A percentile compares a stretch with the other conserved stretches of the same genome.
These are phyloP conservation scores for Xylaria curta DNA, from an alignment of 495 filamentous ascomycete species.

Conservation along the genomic window DNA sequence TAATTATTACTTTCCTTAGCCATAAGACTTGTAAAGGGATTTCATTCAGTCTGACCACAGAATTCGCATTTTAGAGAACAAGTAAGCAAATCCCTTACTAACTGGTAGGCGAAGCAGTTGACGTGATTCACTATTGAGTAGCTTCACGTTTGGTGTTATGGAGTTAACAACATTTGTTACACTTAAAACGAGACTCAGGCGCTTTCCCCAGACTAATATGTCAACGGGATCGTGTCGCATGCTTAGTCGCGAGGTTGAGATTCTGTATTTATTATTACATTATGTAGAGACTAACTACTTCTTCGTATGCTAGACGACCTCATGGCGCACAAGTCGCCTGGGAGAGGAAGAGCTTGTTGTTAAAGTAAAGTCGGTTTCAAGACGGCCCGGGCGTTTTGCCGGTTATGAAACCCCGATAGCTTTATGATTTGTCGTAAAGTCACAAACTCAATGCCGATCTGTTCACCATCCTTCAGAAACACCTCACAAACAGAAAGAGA, in stretches of 20 bases:
- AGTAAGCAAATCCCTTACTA: background rate
- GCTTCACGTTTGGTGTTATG: background rate
- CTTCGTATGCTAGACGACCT: background rate
- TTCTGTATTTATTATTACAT: background rate
- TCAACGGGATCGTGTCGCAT: no score
- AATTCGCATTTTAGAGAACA: no score
- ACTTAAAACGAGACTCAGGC: background rate
- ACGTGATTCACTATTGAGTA: background rate
- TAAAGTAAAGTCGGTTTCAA: background rate
- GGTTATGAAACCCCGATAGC: background rate
- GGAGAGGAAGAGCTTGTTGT: background rate
- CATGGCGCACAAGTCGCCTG: background rate
- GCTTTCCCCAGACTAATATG: no score
- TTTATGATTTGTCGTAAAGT: background rate
- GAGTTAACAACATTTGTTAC: background rate
- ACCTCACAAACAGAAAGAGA: background rate
- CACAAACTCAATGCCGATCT: background rate
- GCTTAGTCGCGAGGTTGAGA: background rate
- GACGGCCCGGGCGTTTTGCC: background rate
- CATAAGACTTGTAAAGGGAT: background rate
- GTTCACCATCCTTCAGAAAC: background rate
- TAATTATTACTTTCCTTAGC: background rate
- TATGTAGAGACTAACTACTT: background rate
- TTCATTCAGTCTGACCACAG: background rate
- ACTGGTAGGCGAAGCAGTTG: no score